These are phyloP conservation scores for Starmera amethionina DNA, from an alignment of 805 yeast genomes.

Conservation along the genomic window DNA sequence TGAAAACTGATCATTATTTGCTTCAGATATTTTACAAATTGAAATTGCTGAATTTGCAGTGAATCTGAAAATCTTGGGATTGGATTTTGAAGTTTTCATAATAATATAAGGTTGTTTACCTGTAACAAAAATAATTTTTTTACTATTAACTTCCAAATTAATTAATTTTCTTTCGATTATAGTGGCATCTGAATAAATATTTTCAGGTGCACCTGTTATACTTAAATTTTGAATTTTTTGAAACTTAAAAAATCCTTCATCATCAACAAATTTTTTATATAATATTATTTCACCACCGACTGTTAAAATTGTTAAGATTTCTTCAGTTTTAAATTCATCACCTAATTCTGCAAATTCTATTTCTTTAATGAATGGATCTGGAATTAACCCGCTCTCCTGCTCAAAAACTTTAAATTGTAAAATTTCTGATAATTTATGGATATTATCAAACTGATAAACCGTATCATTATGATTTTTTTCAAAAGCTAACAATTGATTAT, in stretches of 20 bases:
- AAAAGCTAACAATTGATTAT: conserved; percentile 60
- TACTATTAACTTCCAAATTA: conserved; percentile 49
- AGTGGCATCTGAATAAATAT: conserved; percentile 54
- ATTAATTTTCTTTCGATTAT: conserved; percentile 56
- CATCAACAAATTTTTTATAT: conserved; percentile 46
- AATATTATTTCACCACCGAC: conserved; percentile 72
- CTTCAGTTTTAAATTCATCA: conserved; percentile 41
- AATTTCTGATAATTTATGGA: conserved; percentile 28
- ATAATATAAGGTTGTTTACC: conserved; percentile 68
- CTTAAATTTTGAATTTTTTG: conserved; percentile 28
- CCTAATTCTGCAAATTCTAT: conserved; percentile 58
- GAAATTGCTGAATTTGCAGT: conserved; percentile 58
- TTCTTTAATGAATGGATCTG: conserved; percentile 70
- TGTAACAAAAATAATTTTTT: conserved; percentile 55
- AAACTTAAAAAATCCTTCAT: conserved; percentile 32
- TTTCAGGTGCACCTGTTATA: conserved; percentile 73
- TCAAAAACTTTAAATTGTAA: conserved; percentile 26
- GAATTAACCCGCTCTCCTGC: conserved; percentile 30
- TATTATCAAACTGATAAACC: conserved; percentile 27
- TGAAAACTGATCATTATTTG: conserved; percentile 7
- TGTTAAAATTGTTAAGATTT: conserved; percentile 61
- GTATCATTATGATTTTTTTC: conserved; percentile 36
- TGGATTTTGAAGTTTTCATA: conserved; percentile 51
- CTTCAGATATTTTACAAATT: conserved; percentile 40
- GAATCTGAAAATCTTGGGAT: conserved; percentile 58